A percentile compares a stretch with the other conserved stretches of the same genome.
phyloP scores from a whole-genome alignment of 2,329 filamentous ascomycete genomes.

The Phialophora verrucosa region DNA sequence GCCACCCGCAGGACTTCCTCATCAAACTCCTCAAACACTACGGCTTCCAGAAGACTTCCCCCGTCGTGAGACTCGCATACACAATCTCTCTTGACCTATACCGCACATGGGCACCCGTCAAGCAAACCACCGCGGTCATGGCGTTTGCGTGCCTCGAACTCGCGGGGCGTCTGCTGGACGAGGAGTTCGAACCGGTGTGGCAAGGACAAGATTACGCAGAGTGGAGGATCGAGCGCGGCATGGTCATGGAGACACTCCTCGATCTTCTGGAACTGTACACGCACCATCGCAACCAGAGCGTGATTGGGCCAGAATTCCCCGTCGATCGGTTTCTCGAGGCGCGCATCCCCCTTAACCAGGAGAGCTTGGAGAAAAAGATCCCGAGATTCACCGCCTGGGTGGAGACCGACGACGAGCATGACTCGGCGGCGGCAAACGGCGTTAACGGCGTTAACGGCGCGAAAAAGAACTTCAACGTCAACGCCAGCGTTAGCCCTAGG shows the following conservation, averaged over 20 bases:
- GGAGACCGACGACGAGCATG: conserved; percentile 42
- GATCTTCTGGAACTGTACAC: conserved; percentile 93
- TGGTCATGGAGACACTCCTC: conserved; percentile 76
- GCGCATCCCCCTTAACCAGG: conserved; percentile 84
- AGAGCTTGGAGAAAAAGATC: conserved; percentile 68
- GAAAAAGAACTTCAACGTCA: not conserved
- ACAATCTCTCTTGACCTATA: conserved; percentile 87
- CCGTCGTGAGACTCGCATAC: conserved; percentile 72
- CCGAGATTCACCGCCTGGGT: conserved; percentile 66
- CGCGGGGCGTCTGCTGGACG: conserved; percentile 68
- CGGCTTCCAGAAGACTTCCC: conserved; percentile 56
- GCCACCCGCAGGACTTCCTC: conserved; percentile 83
- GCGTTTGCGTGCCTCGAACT: conserved; percentile 82
- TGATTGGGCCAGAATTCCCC: conserved; percentile 73
- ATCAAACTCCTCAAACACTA: conserved; percentile 75
- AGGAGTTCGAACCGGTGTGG: conserved; percentile 58
- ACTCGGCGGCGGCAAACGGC: not conserved
- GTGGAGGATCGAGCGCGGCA: conserved; percentile 54
- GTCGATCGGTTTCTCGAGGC: conserved; percentile 82
- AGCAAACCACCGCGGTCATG: conserved; percentile 85
- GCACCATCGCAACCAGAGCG: conserved; percentile 75
- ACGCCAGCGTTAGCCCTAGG: conserved; percentile 32
- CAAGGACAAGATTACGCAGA: conserved; percentile 56
- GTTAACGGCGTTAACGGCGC: conserved; percentile 22
- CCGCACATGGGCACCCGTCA: conserved; percentile 89